Evolutionary conservation across 2,329 filamentous ascomycete species (phyloP).

Genomic region (Xylariomycetidae sp.): DNA sequence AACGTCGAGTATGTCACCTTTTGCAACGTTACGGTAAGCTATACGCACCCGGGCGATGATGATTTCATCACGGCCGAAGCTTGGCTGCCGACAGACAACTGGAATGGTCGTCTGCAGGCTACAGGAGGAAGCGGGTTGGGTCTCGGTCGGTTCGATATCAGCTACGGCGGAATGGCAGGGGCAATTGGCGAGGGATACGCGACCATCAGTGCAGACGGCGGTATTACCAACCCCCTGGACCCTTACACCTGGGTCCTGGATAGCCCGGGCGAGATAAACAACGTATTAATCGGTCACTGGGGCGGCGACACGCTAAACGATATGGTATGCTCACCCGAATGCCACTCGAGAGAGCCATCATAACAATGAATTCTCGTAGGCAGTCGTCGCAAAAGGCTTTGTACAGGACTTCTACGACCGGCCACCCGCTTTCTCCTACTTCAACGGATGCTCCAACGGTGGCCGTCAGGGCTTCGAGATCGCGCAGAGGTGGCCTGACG

Average conservation of each 20-base stretch:
- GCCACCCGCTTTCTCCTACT: conserved; percentile 43
- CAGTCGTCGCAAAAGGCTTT: conserved; percentile 38
- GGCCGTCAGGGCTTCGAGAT: conserved; percentile 52
- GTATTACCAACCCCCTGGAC: conserved; percentile 2
- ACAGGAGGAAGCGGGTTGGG: conserved; percentile 33
- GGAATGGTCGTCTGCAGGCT: conserved; percentile 33
- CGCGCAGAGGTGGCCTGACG: conserved; percentile 45
- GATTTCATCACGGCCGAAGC: conserved; percentile 32
- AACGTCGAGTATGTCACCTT: conserved; percentile 13
- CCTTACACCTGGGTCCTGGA: conserved; percentile 13
- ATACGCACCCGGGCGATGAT: conserved; percentile 35
- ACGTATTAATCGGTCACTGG: conserved; percentile 1
- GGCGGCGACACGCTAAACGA: conserved; percentile 2
- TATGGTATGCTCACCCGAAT: background rate
- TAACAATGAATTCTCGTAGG: conserved; percentile 9
- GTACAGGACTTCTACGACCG: conserved; percentile 34
- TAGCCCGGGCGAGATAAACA: conserved; percentile 1
- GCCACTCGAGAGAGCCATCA: background rate
- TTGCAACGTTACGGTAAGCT: conserved; percentile 39
- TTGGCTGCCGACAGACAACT: conserved; percentile 28
- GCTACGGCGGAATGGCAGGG: conserved; percentile 9
- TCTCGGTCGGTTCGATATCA: conserved; percentile 10
- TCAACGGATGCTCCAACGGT: conserved; percentile 44
- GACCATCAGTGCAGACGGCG: conserved; percentile 21
- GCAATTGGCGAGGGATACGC: conserved; percentile 19